phyloP scores from a whole-genome alignment of 129 eudicot species.

The Tagetes erecta region DNA sequence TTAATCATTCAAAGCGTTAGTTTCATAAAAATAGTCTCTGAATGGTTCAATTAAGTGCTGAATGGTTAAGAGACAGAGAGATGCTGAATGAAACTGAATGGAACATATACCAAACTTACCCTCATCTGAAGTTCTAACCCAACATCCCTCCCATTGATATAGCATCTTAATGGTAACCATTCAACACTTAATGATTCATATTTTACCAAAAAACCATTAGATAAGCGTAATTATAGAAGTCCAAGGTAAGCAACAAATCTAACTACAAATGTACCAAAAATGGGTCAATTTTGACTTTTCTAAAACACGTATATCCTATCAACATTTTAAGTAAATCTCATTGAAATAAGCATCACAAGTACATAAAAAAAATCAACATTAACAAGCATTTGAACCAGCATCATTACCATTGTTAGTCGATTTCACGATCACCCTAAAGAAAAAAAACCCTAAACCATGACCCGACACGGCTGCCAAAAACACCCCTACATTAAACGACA shows the following conservation, averaged over 20 bases:
- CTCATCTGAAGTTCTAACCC: too few relatives aligned
- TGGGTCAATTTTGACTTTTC: neutral
- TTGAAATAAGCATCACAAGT: neutral
- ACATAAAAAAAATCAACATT: slow-evolving; percentile 1
- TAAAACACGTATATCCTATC: neutral
- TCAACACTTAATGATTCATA: too few relatives aligned
- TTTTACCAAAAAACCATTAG: too few relatives aligned
- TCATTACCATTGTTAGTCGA: neutral
- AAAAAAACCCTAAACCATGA: slow-evolving; percentile 54
- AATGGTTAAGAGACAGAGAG: too few relatives aligned
- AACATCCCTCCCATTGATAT: too few relatives aligned
- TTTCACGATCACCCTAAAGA: slow-evolving; percentile 37
- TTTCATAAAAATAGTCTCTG: too few relatives aligned
- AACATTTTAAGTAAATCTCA: neutral
- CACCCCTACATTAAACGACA: slow-evolving; percentile 69
- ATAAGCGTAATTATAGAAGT: neutral
- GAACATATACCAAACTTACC: too few relatives aligned
- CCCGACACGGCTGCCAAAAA: slow-evolving; percentile 57
- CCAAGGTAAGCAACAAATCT: neutral
- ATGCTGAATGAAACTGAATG: too few relatives aligned
- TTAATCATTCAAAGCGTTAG: too few relatives aligned
- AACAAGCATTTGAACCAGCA: slow-evolving; percentile 13
- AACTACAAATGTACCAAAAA: neutral
- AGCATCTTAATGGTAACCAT: too few relatives aligned
- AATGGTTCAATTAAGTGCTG: too few relatives aligned